Conservation (phyloP, 495 filamentous ascomycete species). For the Hypoxylon intermedium region DNA sequence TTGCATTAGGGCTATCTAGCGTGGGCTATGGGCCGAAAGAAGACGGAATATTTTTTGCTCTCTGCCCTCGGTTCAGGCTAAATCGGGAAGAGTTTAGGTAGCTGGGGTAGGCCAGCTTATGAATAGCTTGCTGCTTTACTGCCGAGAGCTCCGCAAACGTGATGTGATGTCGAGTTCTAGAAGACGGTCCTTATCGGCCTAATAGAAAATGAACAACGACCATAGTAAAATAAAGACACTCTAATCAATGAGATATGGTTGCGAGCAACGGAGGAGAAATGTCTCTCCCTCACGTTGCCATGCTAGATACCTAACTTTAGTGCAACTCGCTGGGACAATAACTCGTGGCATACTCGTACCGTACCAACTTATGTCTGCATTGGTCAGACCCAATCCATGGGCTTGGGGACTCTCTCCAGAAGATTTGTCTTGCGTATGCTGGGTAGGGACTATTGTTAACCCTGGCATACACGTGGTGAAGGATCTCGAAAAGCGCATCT, state of each 20-base stretch:
- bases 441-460: constrained; percentile 2
- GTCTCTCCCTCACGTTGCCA: neutral
- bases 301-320: constrained; percentile 7
- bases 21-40: constrained; percentile 20
- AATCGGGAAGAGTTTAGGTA: constrained; percentile 14
- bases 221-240: no score
- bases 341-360: constrained; percentile 3
- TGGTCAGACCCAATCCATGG: constrained; percentile 11
- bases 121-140: neutral
- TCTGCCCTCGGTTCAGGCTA: constrained; percentile 21
- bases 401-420: constrained; percentile 1
- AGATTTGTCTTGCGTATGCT: constrained; percentile 1
- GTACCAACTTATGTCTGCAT: neutral
- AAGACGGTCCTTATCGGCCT: constrained; percentile 1
- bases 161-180: constrained; percentile 2
- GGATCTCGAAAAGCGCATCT: neutral
- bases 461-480: constrained; percentile 14
- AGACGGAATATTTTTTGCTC: neutral
- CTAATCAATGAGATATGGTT: no score
- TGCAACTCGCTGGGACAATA: neutral
- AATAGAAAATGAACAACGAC: neutral
- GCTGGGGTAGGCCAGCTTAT: neutral
- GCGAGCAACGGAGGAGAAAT: neutral
- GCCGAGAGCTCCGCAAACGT: constrained; percentile 1
- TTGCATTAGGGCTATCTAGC: constrained; percentile 31